These are phyloP conservation scores for Alternaria sp. DNA, from an alignment of 2,329 filamentous ascomycete species.

Conservation along the genomic window DNA sequence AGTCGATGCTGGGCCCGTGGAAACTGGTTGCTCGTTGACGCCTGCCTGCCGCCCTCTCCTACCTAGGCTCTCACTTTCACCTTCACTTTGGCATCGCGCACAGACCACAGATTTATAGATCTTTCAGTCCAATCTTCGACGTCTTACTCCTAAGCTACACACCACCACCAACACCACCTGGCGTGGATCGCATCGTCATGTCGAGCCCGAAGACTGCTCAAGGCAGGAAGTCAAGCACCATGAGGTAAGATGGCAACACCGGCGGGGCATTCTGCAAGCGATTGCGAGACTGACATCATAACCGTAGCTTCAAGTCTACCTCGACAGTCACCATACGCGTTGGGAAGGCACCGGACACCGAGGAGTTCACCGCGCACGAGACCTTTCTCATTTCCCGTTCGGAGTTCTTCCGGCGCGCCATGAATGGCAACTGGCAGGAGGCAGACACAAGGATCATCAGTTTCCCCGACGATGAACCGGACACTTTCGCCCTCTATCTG, in stretches of 20 bases:
- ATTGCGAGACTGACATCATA: background rate
- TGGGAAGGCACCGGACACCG: background rate
- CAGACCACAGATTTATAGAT: background rate
- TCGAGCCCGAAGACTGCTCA: too few species aligned
- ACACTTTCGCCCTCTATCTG: slow-evolving; percentile 19
- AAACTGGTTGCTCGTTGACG: background rate
- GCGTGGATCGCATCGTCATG: background rate
- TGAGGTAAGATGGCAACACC: background rate
- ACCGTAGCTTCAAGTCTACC: background rate
- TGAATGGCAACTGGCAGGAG: slow-evolving; percentile 22
- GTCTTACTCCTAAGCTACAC: background rate
- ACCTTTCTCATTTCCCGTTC: slow-evolving; percentile 12
- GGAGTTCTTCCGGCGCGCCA: slow-evolving; percentile 19
- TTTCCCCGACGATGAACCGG: slow-evolving; percentile 10
- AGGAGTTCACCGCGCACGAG: slow-evolving; percentile 17
- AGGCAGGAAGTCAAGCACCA: background rate
- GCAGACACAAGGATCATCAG: slow-evolving; percentile 1
- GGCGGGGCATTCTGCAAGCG: background rate
- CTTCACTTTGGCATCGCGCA: background rate
- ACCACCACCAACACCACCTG: background rate
- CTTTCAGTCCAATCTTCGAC: background rate
- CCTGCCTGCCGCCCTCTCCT: too few species aligned
- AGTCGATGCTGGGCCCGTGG: background rate
- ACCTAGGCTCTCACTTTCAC: background rate
- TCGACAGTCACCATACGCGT: slow-evolving; percentile 9